Percentiles rank a stretch among this genome's conserved stretches.
Evolutionary conservation across 2,329 filamentous ascomycete genomes (phyloP).

Genomic region (Rhynchosporium graminicola): DNA sequence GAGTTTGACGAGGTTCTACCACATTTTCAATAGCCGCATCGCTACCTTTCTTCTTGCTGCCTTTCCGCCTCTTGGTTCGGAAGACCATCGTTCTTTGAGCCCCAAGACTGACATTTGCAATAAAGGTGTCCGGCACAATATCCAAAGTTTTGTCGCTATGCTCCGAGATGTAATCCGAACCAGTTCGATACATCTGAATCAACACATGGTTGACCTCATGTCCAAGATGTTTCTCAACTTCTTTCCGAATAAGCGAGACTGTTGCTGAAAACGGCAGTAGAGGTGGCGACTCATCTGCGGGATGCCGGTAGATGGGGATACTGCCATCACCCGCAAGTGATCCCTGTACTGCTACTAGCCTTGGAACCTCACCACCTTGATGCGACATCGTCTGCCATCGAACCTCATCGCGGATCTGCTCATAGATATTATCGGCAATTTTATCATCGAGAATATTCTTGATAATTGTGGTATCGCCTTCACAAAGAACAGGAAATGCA

Average conservation of each 20-base stretch:
- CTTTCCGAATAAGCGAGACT: conserved; percentile 66
- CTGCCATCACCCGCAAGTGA: conserved; percentile 66
- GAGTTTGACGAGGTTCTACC: conserved; percentile 31
- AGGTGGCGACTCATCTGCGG: conserved; percentile 82
- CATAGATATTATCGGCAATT: conserved; percentile 63
- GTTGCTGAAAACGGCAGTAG: conserved; percentile 73
- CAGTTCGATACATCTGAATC: conserved; percentile 89
- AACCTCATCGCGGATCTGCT: conserved; percentile 71
- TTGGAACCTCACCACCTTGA: conserved; percentile 85
- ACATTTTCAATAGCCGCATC: conserved; percentile 28
- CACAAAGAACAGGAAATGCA: conserved; percentile 56
- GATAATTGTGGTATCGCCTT: conserved; percentile 78
- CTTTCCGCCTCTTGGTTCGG: conserved; percentile 71
- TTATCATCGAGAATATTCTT: conserved; percentile 64
- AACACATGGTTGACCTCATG: conserved; percentile 88
- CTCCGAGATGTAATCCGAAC: conserved; percentile 90
- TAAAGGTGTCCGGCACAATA: conserved; percentile 76
- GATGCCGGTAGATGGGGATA: conserved; percentile 92
- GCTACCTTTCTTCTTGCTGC: conserved; percentile 51
- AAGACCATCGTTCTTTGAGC: conserved; percentile 89
- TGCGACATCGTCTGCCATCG: conserved; percentile 92
- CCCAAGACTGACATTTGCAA: conserved; percentile 93
- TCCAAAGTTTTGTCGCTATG: conserved; percentile 97
- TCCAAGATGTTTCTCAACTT: conserved; percentile 71
- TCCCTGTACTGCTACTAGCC: conserved; percentile 88